These are phyloP conservation scores for Bryoerythrophyllum caledonicum DNA, from an alignment of 225 moss, liverwort and hornwort genomes.

Conservation along the genomic window DNA sequence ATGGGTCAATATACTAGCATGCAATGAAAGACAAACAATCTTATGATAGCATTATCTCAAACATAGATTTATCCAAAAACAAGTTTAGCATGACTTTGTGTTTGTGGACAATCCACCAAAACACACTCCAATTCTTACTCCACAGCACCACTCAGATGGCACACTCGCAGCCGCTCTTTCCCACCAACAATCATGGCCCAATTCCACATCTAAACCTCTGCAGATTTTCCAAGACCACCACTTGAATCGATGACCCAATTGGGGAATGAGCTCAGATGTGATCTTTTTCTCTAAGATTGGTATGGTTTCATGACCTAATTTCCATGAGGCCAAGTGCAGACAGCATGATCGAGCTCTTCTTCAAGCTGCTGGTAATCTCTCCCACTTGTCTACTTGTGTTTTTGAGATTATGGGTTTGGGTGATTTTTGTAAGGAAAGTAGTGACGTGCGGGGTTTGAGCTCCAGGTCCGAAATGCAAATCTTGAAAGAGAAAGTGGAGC, in stretches of 20 bases:
- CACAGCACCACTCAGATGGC: not conserved
- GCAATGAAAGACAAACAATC: too few relatives aligned
- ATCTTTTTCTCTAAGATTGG: not conserved
- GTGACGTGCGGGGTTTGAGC: not conserved
- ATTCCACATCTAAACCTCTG: not conserved
- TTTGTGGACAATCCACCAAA: not conserved
- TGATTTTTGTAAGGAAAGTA: slow-evolving; percentile 12
- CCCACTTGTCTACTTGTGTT: not conserved
- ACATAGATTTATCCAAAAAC: too few relatives aligned
- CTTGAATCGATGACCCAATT: not conserved
- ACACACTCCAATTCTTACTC: not conserved
- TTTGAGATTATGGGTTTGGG: not conserved
- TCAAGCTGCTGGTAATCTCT: slow-evolving; percentile 12
- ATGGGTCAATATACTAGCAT: too few relatives aligned
- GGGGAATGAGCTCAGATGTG: not conserved
- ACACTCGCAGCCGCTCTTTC: not conserved
- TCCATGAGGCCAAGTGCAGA: not conserved
- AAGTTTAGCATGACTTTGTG: too few relatives aligned
- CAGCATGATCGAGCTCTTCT: slow-evolving; percentile 19
- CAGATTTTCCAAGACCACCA: not conserved
- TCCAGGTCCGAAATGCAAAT: slow-evolving; percentile 15
- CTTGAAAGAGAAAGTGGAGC: slow-evolving; percentile 2
- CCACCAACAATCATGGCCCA: not conserved
- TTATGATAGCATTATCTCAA: too few relatives aligned
- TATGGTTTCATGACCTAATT: slow-evolving; percentile 7